Evolutionary conservation across 2,329 filamentous ascomycete species (phyloP), one percentile per base, ranked within the genome.

Genomic region (Fusarium chuoi): DNA sequence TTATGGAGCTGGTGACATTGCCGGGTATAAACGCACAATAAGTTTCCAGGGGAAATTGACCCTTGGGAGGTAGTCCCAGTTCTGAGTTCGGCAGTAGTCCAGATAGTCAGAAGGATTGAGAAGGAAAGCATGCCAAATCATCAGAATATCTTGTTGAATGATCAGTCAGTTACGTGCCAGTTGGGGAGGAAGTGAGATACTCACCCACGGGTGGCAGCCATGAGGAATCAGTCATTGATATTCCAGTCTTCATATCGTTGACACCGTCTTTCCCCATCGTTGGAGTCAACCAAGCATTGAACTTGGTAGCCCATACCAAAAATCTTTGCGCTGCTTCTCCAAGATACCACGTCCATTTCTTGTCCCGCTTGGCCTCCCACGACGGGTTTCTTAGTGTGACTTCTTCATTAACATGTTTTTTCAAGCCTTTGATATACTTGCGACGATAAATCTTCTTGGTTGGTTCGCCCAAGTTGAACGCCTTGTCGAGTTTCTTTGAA

Each of bases 331-430:
- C 78, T 15, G 77, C 78, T 33, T 71, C 66, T 17, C 69, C 62
- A 28, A 79, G 65, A 39, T 76, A 80, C 24, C 63, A 49, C 13
- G 51, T 38, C 78, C 78, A 80, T 49, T 76, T 78, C 20, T 55
- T 59, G 7, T 46, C 41, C 7, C 62, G 58, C 11, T 45, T 57
- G 7, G 20, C 33, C 26, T 60, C 63, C 70, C 67, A 76, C 8
- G 22, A 36, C 26, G n/a, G 14, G 28, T 76, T 59, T 33, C 52
- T 65, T 15, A 75, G 10, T 9, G 54, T 65, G 10, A 38, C 28
- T 14, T 58, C 44, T 56, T 73, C n/a, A 26, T 64, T 75, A 15
- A 54, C 66, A 18, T 52, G 45, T 42, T 75, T 76, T 5, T 28
- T 15, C 59, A 72, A 12, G 10, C 44, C 46, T 20, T 54, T 52